Conservation (phyloP, 495 filamentous ascomycete genomes). For the Aspergillus avenaceus region DNA sequence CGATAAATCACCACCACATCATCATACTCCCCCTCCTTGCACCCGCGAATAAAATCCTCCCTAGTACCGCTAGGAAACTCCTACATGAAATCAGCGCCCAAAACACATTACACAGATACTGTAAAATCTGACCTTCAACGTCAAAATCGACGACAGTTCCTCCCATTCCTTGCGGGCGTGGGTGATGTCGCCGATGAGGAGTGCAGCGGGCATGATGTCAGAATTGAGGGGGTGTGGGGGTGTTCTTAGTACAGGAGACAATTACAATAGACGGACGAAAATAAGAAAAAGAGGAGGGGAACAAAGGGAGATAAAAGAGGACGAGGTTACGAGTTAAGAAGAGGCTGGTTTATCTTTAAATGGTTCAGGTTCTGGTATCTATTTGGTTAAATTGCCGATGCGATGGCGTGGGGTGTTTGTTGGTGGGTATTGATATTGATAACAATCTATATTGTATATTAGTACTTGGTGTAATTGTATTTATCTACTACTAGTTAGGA, state of each 20-base stretch:
- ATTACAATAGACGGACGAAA: background rate
- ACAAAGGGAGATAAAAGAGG: conserved; percentile 4
- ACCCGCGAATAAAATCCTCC: conserved; percentile 49
- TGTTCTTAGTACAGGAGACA: background rate
- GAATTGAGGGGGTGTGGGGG: conserved; percentile 23
- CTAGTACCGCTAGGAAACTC: conserved; percentile 50
- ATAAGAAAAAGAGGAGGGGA: conserved; percentile 4
- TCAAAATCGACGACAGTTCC: conserved; percentile 45
- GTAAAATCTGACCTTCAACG: conserved; percentile 43
- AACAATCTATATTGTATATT: too few relatives aligned
- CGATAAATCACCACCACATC: conserved; percentile 56
- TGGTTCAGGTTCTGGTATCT: too few relatives aligned
- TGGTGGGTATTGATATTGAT: too few relatives aligned
- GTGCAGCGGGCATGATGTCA: conserved; percentile 34
- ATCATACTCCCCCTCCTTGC: conserved; percentile 50
- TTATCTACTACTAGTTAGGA: too few relatives aligned
- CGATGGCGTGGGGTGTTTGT: background rate
- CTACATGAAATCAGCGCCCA: conserved; percentile 25
- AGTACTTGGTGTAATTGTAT: too few relatives aligned
- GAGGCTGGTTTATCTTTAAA: too few relatives aligned
- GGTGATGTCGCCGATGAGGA: conserved; percentile 54
- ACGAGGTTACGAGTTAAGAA: background rate
- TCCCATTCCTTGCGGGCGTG: conserved; percentile 56
- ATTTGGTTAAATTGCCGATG: too few relatives aligned
- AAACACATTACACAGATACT: background rate